These are phyloP conservation scores for Pseudogymnoascus sp. DNA, from an alignment of 2,329 filamentous ascomycete genomes.

Conservation along the genomic window DNA sequence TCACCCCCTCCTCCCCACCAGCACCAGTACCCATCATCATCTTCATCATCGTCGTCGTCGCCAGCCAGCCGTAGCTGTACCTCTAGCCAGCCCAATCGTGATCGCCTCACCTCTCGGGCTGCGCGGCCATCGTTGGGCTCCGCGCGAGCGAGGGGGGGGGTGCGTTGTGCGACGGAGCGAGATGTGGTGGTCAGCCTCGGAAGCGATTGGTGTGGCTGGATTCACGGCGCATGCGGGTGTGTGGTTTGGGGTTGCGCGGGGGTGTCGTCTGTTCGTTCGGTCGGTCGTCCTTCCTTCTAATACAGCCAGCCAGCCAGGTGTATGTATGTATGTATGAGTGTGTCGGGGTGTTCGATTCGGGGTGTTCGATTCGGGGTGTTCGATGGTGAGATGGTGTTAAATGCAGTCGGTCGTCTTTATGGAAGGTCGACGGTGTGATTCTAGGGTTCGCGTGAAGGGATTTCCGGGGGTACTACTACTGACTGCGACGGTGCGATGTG, in stretches of 20 bases:
- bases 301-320: background rate
- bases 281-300: background rate
- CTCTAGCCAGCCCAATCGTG: background rate
- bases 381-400: background rate
- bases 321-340: background rate
- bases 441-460: background rate
- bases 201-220: background rate
- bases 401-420: background rate
- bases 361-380: background rate
- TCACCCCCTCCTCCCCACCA: background rate
- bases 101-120: background rate
- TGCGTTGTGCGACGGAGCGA: background rate
- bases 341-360: background rate
- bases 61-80: background rate
- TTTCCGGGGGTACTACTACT: background rate
- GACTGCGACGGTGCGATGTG: background rate
- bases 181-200: background rate
- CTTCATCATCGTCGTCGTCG: background rate
- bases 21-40: background rate
- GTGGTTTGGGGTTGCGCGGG: background rate
- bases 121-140: background rate
- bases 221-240: background rate
- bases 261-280: background rate
- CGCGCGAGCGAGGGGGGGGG: background rate
- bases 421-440: background rate